phyloP scores from a whole-genome alignment of 208 protist species.

The Trypanosoma avium region DNA sequence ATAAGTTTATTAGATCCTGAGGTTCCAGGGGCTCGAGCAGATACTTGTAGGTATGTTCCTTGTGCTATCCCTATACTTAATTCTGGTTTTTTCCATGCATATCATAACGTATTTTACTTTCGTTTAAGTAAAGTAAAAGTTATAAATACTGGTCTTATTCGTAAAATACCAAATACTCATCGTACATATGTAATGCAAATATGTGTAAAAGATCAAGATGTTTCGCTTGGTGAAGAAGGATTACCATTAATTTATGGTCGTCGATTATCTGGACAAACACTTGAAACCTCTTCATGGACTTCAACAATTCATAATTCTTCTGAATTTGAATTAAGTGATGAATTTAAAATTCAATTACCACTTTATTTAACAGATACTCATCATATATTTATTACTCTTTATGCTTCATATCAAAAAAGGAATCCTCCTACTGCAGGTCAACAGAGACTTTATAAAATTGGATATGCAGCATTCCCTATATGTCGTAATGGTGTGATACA shows the following conservation, averaged over 20 bases:
- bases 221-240: conserved; percentile 58
- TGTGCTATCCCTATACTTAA: conserved; percentile 85
- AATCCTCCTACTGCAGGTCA: conserved; percentile 36
- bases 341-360: conserved; percentile 89
- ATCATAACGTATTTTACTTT: conserved; percentile 90
- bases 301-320: conserved; percentile 56
- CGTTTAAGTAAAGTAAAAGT: conserved; percentile 60
- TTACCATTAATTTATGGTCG: conserved; percentile 82
- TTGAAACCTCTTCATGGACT: conserved; percentile 69
- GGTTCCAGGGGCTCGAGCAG: conserved; percentile 51
- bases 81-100: conserved; percentile 82
- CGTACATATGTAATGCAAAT: conserved; percentile 79
- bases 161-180: conserved; percentile 65
- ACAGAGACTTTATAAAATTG: conserved; percentile 60
- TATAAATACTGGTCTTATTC: conserved; percentile 47
- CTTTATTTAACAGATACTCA: conserved; percentile 76
- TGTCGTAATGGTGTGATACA: conserved; percentile 69
- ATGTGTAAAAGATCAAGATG: conserved; percentile 77
- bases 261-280: conserved; percentile 56
- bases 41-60: conserved; percentile 66
- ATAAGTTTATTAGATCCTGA: conserved; percentile 72
- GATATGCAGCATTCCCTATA: conserved; percentile 77
- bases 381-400: conserved; percentile 88
- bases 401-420: conserved; percentile 64
- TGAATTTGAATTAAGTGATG: conserved; percentile 71